Base-by-base conservation (phyloP, 345 rosid species). In the Reutealis trisperma region DNA sequence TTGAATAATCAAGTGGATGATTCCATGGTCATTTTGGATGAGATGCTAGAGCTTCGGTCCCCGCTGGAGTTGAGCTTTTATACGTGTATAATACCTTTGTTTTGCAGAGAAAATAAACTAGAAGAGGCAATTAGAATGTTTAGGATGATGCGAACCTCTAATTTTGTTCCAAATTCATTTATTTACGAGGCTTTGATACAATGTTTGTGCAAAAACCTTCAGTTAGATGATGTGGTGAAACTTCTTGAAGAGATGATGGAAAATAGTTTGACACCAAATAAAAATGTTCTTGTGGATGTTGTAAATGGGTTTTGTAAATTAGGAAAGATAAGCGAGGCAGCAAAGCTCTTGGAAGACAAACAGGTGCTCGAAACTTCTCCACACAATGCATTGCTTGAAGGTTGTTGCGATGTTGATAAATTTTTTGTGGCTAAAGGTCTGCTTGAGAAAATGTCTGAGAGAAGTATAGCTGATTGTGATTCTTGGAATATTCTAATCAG, bases 401-500 rank as follows among this genome's bases (percentile, higher is more conserved):
- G 87, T 42, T 89, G 84, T 77, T 85, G 88, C 77, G 71, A 55
- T 73, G 86, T 82, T 27, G 88, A 77, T 77, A 62, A 80, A 4
- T 74, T 83, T 81, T 65, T 47, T 55, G 16, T 80, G 75, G 93
- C 89, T n/a, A 83, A 80, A 67, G 60, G 70, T 72, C 59, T 82
- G 24, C 73, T 85, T 25, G 85, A 73, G 67, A 82, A 82, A 73
- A 84, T 89, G 87, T 83, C 67, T 21, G 69, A 79, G 70, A 77
- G 75, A 45, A 79, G 75, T 52, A 79, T 86, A 60, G 80, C 80
- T 63, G 87, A 89, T 62, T 72, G 87, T 62, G 75, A 82, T 76
- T 87, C 89, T 63, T 87, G 92, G 89, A 87, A 87, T 79, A 77
- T 83, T 83, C 78, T 74, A 30, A 80, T 89, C 76, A 79, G 88